Percentiles rank a stretch among this genome's conserved stretches.
Evolutionary conservation across 768 basidiomycete species (phyloP).

Genomic region (Auriculariales sp.): DNA sequence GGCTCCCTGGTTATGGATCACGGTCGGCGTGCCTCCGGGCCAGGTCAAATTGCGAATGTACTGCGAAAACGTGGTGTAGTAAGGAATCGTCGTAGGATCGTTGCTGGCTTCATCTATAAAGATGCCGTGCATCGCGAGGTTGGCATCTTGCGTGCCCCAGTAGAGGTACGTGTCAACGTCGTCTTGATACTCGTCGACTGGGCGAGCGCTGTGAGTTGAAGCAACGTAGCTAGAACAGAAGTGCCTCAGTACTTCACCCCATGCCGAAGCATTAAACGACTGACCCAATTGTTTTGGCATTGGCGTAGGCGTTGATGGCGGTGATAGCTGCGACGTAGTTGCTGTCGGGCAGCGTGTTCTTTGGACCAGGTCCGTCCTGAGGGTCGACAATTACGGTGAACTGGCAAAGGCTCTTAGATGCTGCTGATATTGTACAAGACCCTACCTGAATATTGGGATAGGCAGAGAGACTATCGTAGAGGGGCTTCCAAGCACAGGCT

Average conservation of each 20-base stretch:
- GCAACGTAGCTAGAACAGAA: not conserved
- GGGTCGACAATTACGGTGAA: not conserved
- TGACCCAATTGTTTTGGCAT: not conserved
- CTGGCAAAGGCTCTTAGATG: too few species aligned
- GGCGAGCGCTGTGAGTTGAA: not conserved
- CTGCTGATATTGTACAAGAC: too few species aligned
- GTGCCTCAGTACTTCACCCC: not conserved
- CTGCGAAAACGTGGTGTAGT: not conserved
- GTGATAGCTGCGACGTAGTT: not conserved
- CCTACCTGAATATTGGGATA: not conserved
- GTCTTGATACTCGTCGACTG: not conserved
- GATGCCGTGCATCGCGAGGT: conserved; percentile 1
- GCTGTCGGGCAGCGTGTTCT: not conserved
- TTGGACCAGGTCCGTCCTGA: not conserved
- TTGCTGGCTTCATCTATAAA: not conserved
- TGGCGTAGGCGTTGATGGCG: not conserved
- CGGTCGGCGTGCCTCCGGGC: not conserved
- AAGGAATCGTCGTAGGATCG: not conserved
- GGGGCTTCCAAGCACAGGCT: not conserved
- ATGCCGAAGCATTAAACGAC: not conserved
- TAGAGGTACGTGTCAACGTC: not conserved
- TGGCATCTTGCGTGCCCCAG: not conserved
- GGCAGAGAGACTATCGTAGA: not conserved
- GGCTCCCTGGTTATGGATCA: not conserved
- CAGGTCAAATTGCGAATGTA: not conserved